Evolutionary conservation across 176 grass and related monocot genomes (phyloP), one percentile per base, ranked within the genome.

Genomic region (Oryza brachyantha): DNA sequence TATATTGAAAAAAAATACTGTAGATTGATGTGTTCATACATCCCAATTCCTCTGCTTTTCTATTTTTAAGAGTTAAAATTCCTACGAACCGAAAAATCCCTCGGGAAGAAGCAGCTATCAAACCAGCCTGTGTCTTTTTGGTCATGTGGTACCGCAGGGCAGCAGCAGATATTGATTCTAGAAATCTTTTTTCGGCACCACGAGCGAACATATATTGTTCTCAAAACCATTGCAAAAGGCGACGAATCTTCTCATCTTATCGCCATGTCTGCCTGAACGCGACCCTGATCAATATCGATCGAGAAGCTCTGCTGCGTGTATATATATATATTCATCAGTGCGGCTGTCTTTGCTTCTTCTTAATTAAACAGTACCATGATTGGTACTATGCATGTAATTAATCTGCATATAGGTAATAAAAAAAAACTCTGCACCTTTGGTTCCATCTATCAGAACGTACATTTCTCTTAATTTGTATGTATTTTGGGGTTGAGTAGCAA

Each of bases 231-330:
- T 25, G 75, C 29, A 52, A 52, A 77, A 52, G 29, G 21, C 13
- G 28, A 35, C 2, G 75, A 50, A 78, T 78, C 40, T 50, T 24
- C 41, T 48, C 61, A 78, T 78, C 76, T 66, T 78, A 78, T 78
- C 76, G 46, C 43, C 61, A 26, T 50, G 13, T 68, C 29, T 6
- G 62, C n/a, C n/a, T 58, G 48, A 73, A 17, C 5, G 17, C 52
- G 46, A 73, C 71, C 31, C 31, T 32, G 35, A 5, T n/a, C n/a
- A n/a, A n/a, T n/a, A 16, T 66, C 17, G 37, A 77, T 67, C 26
- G 37, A 77, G 57, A 61, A 19, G 55, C 35, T 43, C 35, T 43
- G 37, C 59, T 68, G 10, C n/a, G n/a, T n/a, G n/a, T n/a, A n/a
- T n/a, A n/a, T n/a, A n/a, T n/a, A n/a, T n/a, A n/a, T 3, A 29